Base-by-base conservation (phyloP, 176 grass and related monocot genomes). In the Rhynchospora tenuis region DNA sequence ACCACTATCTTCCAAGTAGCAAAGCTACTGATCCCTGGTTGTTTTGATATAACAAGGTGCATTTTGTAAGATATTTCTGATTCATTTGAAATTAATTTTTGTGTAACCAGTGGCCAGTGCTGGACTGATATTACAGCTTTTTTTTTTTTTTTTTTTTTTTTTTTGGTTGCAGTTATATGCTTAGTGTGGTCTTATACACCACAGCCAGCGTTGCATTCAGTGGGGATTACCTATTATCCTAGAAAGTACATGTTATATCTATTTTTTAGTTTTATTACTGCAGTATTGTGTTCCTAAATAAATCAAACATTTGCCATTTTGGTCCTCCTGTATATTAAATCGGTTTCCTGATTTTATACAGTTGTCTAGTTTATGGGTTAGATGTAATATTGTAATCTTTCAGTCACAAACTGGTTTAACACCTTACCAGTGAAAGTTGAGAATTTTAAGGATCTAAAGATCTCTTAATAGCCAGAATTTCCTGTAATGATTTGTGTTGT, bases 161-260 rank as follows among this genome's bases (percentile, higher is more conserved):
- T 43, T 11, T 87, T 61, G 3, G 33, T 38, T 38, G 33, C 28
- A 84, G 87, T 83, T 2, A 65, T 97, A 59, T 91, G 87, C 64
- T 15, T 97, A 12, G 89, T 64, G 12, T 93, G 94, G 91, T 89
- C 89, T 6, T 97, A 93, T 88, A 86, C 79, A 33, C 89, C 93
- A 45, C 89, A 91, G 72, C 76, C 48, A 8, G 89, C 20, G 50
- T 73, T 97, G 84, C 84, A 60, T 24, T 88, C 76, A 47, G 9
- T 93, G 5, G 91, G 91, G 73, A 93, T 97, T 83, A 93, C 91
- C 20, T 97, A 93, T 74, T 97, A 97, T 81, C 94, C 94, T 31
- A 93, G 87, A 83, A 93, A 90, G 94, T 95, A 64, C 69, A 71
- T 81, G 61, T 65, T 12, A 7, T 51, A 51, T 13, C 33, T 38